phyloP scores from a whole-genome alignment of 169 alveolate genomes.

The Cryptosporidium parvum region DNA sequence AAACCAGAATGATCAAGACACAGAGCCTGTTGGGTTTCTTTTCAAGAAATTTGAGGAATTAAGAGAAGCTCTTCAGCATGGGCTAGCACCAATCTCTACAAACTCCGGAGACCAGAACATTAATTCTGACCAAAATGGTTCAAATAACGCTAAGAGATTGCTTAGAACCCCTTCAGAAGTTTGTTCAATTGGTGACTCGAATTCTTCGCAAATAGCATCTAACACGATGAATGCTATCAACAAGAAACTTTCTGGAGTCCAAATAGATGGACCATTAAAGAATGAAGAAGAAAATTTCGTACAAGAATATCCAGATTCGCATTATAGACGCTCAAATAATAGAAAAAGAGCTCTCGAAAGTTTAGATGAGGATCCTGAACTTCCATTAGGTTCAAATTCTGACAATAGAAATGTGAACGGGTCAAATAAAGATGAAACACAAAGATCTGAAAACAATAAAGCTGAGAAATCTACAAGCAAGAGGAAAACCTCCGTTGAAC shows the following conservation, averaged over 20 bases:
- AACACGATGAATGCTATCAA: neutral
- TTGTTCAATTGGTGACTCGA: neutral
- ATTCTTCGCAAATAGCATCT: neutral
- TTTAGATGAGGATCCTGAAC: neutral
- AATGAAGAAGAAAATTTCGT: neutral
- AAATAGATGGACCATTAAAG: neutral
- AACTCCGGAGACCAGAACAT: conserved; percentile 8
- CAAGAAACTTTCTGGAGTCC: neutral
- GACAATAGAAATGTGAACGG: neutral
- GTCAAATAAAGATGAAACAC: neutral
- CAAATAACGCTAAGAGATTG: neutral
- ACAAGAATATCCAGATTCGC: conserved; percentile 16
- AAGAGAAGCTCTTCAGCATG: conserved; percentile 75
- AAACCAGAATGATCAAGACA: conserved; percentile 16
- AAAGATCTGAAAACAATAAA: neutral
- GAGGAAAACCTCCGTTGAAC: conserved; percentile 15
- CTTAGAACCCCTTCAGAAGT: neutral
- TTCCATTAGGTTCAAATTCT: neutral
- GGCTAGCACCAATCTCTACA: conserved; percentile 10
- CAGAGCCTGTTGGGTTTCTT: conserved; percentile 69
- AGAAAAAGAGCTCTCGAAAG: neutral
- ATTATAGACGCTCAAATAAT: neutral
- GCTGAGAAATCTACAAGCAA: conserved; percentile 7
- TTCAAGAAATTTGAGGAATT: conserved; percentile 68
- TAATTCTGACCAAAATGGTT: neutral